Base-by-base conservation (phyloP, 225 moss, liverwort and hornwort species). In the Takakia lepidozioides region DNA sequence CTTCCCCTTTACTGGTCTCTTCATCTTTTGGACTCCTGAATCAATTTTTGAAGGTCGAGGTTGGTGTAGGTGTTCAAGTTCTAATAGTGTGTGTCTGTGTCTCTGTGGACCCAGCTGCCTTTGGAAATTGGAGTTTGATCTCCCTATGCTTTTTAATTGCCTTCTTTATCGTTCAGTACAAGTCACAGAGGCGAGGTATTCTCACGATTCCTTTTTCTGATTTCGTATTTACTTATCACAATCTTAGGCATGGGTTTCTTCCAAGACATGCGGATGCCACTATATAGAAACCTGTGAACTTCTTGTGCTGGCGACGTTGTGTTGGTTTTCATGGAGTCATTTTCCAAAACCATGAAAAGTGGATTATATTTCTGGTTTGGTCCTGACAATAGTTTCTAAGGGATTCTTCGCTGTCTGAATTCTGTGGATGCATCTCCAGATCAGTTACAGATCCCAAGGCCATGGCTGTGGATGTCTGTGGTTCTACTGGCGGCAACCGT, bases 91-190 rank as follows among this genome's bases (percentile, higher is more conserved):
- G 32, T 32, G 3, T 40, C 39, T 4, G 16, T 25, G 17, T 49
- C 38, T n/a, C 6, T 14, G 25, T 29, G 41, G 27, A 22, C 6
- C 16, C 91, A 91, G 93, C 93, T 56, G 76, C 93, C 10, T 38
- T 89, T 14, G 84, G 76, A 58, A 84, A 74, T 68, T 95, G 93
- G 93, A 89, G 84, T 52, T 70, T 95, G 73, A 89, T 87, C 61
- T 89, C 93, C 53, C 64, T 87, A 56, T 72, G 84, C 56, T 95
- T 95, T 73, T 66, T 95, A 62, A 59, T 84, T 49, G 63, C 86
- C 28, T 95, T 89, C 56, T 86, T 95, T 47, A 54, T 82, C 27
- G 86, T 89, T 52, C 93, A 89, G 73, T 84, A 74, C 73, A 80
- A 87, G 60, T 71, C 67, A 10, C 86, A 68, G 43, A 76, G 70